Evolutionary conservation across 1,139 yeast genomes (phyloP), one percentile per base, ranked within the genome.

Genomic region (Yamadazyma sp.): DNA sequence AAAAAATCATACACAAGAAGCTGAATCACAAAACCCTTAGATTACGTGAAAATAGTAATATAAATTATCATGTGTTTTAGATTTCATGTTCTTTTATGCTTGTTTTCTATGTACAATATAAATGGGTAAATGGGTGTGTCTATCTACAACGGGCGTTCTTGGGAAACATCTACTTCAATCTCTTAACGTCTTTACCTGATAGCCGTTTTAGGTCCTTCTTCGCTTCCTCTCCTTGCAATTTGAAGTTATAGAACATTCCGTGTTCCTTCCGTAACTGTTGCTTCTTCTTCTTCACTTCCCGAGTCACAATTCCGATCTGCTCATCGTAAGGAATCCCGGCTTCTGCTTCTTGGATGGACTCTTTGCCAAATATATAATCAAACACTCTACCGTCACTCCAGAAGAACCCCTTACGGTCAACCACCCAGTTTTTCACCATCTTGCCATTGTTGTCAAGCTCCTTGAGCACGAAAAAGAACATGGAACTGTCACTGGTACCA

Each of bases 351-450:
- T 81, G 84, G 17, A 87, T 58, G 1, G 87, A 64, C 56, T 87
- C 95, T 53, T 85, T 83, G 24, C 95, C 94, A 53, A 87, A 84
- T 22, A 87, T 55, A 41, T 79, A 77, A 60, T 87, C 96, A 62
- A 83, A 84, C 2, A 87, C 85, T 43, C 95, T 71, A 6, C 95
- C 96, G 58, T 87, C 95, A 25, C 92, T 88, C 95, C 95, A 87
- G 64, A 86, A 87, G 71, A 68, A 86, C 14, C 95, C 95, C 53
- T 81, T 83, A 48, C 96, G 71, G 58, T 87, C 95, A 17, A 87
- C 83, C 15, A 86, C 69, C 89, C 92, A 87, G 35, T 84, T 87
- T 36, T 77, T 68, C n/a, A 40, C 40, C 22, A 46, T 48, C 42
- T 70, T 68, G 15, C 76, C 74, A 37, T 67, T 64, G 7, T 48